Evolutionary conservation across 768 basidiomycete species (phyloP), one percentile per base, ranked within the genome.

Genomic region (Psilocybe sp.): DNA sequence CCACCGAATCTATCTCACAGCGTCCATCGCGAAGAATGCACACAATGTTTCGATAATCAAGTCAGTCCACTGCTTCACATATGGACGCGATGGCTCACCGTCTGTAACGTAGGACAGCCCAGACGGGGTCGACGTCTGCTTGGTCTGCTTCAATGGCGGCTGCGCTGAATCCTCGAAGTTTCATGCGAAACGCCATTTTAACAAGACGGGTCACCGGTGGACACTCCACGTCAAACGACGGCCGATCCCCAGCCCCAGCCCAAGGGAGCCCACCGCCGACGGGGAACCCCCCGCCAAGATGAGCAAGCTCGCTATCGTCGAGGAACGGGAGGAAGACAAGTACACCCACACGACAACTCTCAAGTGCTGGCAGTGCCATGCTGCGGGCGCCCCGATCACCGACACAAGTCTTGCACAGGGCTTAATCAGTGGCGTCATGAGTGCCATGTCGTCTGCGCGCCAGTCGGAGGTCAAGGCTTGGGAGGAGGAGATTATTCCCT

Each of bases 401-500:
- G 65, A 31, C 50, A 62, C 32, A 63, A 72, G 51, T 55, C 65
- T 3, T 67, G 72, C 53, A 76, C 76, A 34, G 20, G 62, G 58
- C 0, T 69, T 94, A 9, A 71, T 81, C 4, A 77, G 85, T 16
- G 82, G 79, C 0, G 74, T 96, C 49, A 85, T 97, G 82, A 71
- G 77, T 1, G 85, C 93, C 1, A 73, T 92, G 58, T 92, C 93
- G 0, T 95, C 92, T 1, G 88, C 92, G 0, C 89, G 93, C 42
- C 89, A 96, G 63, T 92, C 89, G 0, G 94, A 98, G 61, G 88
- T 99, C 42, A 88, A 97, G 68, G 89, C 97, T 5, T 99, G 97
- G 97, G 93, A 98, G 64, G 95, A 98, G 66, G 96, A 98, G 57
- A 86, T 97, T 37, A 60, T 73, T 0, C 69, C 92, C 6, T 99